Conservation (phyloP, 208 protist genomes). For the Leishmania tropica region DNA sequence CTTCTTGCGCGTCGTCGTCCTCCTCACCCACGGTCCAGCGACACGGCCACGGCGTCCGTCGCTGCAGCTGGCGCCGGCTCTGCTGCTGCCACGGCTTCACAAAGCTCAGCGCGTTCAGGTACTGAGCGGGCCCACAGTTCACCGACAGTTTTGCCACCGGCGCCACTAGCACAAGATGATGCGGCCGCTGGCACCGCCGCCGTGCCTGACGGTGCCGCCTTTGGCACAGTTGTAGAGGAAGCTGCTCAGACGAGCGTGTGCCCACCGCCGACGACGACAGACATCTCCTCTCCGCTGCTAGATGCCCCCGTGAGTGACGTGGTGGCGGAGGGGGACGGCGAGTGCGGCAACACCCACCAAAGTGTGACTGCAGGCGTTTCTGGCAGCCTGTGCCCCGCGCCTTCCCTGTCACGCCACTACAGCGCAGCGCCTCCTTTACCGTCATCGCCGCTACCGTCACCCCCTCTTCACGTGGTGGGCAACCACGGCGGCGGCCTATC, state of each 20-base stretch:
- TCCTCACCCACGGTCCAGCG: not conserved
- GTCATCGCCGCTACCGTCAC: not conserved
- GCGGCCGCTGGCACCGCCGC: not conserved
- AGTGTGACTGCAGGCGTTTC: not conserved
- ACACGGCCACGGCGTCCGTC: not conserved
- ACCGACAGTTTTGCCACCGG: not conserved
- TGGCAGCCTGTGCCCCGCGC: not conserved
- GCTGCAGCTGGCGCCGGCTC: not conserved
- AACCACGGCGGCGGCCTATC: not conserved
- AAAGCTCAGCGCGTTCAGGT: not conserved
- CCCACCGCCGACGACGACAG: not conserved
- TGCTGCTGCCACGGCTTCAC: not conserved
- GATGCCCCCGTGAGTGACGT: not conserved
- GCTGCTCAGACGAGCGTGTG: not conserved
- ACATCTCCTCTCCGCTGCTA: not conserved
- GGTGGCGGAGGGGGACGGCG: not conserved
- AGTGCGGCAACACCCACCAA: not conserved
- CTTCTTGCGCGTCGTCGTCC: constrained; percentile 14
- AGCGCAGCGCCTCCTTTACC: not conserved
- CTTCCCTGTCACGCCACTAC: not conserved
- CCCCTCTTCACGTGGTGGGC: not conserved
- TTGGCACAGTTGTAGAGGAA: not conserved
- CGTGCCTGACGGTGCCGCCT: not conserved
- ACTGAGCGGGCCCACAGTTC: not conserved
- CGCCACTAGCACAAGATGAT: not conserved